Evolutionary conservation across 257 asterid species (phyloP), one percentile per base, ranked within the genome.

Genomic region (Salvia miltiorrhiza): DNA sequence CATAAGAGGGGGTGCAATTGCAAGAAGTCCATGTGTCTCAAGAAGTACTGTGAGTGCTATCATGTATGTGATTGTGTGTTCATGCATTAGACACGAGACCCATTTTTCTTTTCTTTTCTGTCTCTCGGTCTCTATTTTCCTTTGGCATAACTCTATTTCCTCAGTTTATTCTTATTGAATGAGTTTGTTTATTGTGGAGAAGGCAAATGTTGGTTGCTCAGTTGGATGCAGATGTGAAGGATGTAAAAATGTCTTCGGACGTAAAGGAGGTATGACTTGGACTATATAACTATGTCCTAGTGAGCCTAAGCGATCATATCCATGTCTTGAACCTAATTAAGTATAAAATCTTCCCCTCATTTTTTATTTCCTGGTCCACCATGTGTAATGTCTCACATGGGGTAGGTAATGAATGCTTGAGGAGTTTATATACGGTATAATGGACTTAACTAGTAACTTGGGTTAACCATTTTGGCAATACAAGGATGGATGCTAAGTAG

Each of bases 221-320:
- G 88, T 84, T 73, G 93, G 92, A 79, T 92, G 97, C 82, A 82
- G 94, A 14, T 92, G 97, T 45, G 93, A 89, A 72, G 95, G 94
- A 69, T 92, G 97, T 71, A 73, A 87, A 81, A 92, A 92, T 83
- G 73, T 53, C 62, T 74, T 64, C 32, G 97, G 97, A 53, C 73
- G 20, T 17, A 89, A 89, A 78, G 93, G 78, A 85, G 96, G 97
- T 91, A 84, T 21, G 45, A 10, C 5, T 50, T 50, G 63, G 45
- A 67, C 3, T 20, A 9, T 23, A n/a, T 57, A 20, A 28, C 43
- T 56, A 40, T 35, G 55, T 45, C 55, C 23, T 32, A 65, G 40
- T 56, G 59, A 57, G 47, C 52, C 17, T 23, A 14, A 55, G 20
- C 4, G 4, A 59, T 54, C 33, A 19, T 16, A 11, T 4, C 24